phyloP scores from a whole-genome alignment of 1,284 basidiomycete genomes.

The Pseudozyma hubeiensis region DNA sequence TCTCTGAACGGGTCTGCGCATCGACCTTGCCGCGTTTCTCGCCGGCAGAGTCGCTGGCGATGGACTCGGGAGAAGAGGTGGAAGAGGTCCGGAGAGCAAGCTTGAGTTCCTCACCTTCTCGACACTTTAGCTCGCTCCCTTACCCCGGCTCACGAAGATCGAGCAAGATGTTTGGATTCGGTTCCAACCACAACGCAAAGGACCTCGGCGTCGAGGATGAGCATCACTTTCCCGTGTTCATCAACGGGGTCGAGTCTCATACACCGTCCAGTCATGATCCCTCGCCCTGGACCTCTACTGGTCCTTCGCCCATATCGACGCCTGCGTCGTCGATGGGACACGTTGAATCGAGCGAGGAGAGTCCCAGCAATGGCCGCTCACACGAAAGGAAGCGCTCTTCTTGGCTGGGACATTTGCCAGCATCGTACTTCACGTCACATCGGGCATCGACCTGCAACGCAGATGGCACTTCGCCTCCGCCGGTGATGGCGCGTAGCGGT shows the following conservation, averaged over 20 bases:
- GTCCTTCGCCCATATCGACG: conserved; percentile 17
- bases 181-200: background rate
- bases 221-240: background rate
- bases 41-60: conserved; percentile 7
- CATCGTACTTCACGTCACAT: conserved; percentile 14
- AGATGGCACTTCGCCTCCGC: conserved; percentile 7
- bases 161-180: conserved; percentile 4
- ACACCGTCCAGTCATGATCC: conserved; percentile 6
- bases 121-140: conserved; percentile 33
- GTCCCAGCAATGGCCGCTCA: background rate
- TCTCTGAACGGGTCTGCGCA: conserved; percentile 11
- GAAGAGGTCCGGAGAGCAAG: conserved; percentile 25
- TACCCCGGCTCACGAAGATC: conserved; percentile 9
- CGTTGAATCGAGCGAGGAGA: conserved; percentile 1
- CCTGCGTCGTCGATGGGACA: conserved; percentile 20
- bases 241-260: conserved; percentile 9
- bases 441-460: background rate
- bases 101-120: conserved; percentile 44
- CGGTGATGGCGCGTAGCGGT: conserved; percentile 1
- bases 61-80: conserved; percentile 18
- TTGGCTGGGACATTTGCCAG: conserved; percentile 28
- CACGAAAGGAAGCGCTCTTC: conserved; percentile 26
- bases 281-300: conserved; percentile 22
- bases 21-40: conserved; percentile 14
- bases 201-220: background rate